These are phyloP conservation scores for Juglanconis oblonga DNA, from an alignment of 2,329 filamentous ascomycete genomes.

Conservation along the genomic window DNA sequence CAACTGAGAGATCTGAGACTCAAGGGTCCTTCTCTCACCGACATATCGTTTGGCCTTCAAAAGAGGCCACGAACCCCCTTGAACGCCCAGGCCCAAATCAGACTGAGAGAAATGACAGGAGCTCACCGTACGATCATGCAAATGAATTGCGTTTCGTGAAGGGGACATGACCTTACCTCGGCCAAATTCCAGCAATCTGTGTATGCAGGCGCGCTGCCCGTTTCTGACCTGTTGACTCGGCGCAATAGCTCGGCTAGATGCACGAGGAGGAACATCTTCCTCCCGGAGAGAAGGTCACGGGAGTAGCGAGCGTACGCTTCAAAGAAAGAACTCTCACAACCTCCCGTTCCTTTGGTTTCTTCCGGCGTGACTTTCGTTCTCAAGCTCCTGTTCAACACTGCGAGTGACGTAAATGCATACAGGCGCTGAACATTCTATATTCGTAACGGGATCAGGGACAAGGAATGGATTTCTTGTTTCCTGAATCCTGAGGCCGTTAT, in stretches of 20 bases:
- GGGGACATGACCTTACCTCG: slow-evolving; percentile 7
- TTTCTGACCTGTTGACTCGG: slow-evolving; percentile 8
- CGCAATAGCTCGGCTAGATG: slow-evolving; percentile 7
- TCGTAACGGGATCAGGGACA: not conserved
- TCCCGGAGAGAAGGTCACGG: slow-evolving; percentile 7
- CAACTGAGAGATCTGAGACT: not conserved
- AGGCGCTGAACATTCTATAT: not conserved
- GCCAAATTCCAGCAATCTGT: slow-evolving; percentile 13
- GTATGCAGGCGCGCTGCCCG: not conserved
- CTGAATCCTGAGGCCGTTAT: not conserved
- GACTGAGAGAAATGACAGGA: slow-evolving; percentile 14
- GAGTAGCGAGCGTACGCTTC: not conserved
- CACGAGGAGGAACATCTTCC: not conserved
- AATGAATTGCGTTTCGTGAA: slow-evolving; percentile 7
- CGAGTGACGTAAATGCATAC: slow-evolving; percentile 4
- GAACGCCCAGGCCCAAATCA: not conserved
- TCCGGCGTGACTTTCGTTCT: not conserved
- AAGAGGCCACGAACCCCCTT: not conserved
- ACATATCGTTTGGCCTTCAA: not conserved
- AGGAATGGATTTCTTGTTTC: slow-evolving; percentile 9
- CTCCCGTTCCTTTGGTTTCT: not conserved
- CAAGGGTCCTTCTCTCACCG: not conserved
- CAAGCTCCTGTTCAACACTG: slow-evolving; percentile 1
- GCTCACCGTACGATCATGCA: slow-evolving; percentile 13
- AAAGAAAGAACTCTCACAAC: not conserved